Evolutionary conservation across 352 stramenopile species (phyloP), one percentile per base, ranked within the genome.

Genomic region (Globisporangium yorkense): DNA sequence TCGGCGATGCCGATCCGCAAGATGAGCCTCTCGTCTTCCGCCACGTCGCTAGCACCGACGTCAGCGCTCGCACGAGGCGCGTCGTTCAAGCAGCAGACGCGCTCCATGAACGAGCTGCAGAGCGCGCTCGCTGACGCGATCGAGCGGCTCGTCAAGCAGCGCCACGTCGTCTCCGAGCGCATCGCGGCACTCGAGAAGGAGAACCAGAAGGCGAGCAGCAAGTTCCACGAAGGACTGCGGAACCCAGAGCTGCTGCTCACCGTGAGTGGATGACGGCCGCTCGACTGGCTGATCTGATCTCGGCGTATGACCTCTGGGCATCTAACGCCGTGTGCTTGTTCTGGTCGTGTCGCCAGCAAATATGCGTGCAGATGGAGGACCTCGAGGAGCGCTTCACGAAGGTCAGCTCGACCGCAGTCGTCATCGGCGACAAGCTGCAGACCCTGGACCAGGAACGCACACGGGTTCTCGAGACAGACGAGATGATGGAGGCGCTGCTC

Each of bases 331-430:
- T 50, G 35, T 52, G 43, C 48, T n/a, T 29, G 27, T 9, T 31
- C 16, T 39, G 18, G 47, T 61, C 66, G 15, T 66, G 24, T 60
- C 13, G 2, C 0, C n/a, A 92, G 78, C 63, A 84, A 54, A 86
- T 92, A 31, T 89, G 77, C 57, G 66, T 65, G 18, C 77, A 90
- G 57, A 88, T 93, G 79, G 83, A 91, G 54, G 83, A 91, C 52
- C 60, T 93, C 29, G 83, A 93, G 65, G 81, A 93, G 63, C 78
- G 83, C 45, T 93, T 93, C 59, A 87, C 80, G 18, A 93, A 93
- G 72, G 80, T 93, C 55, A 93, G 83, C 51, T 88, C 81, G n/a
- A 84, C 83, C 0, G 83, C 83, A 8, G 74, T 93, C 20, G 65
- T 83, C 10, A 87, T 93, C 45, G 83, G 83, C 33, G 80, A 91